Conservation (phyloP, 768 basidiomycete genomes). For the Glaciozyma antarctica region DNA sequence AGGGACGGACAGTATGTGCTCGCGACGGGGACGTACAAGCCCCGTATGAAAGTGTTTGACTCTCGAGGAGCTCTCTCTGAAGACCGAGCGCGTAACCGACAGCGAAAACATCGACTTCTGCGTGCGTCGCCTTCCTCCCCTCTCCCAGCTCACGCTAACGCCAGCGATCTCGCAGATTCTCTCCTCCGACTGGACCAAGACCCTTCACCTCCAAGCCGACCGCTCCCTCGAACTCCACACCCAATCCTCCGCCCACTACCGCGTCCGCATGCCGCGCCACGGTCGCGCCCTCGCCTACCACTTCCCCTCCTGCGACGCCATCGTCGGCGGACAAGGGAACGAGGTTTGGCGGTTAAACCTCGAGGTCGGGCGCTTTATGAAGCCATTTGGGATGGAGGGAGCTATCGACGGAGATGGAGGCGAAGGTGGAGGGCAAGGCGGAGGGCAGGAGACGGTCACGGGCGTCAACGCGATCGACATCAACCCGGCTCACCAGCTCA, state of each 20-base stretch:
- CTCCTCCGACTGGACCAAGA: conserved; percentile 98
- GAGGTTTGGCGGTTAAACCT: conserved; percentile 91
- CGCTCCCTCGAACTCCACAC: conserved; percentile 91
- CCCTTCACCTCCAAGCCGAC: conserved; percentile 91
- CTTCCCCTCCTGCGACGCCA: conserved; percentile 82
- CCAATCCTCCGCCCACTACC: conserved; percentile 83
- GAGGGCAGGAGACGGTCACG: conserved; percentile 48
- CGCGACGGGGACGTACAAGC: conserved; percentile 95
- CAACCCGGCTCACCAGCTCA: conserved; percentile 82
- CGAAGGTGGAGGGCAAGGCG: conserved; percentile 38
- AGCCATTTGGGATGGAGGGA: conserved; percentile 56
- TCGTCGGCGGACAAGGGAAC: conserved; percentile 70
- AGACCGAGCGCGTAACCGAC: conserved; percentile 93
- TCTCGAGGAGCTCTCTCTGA: conserved; percentile 79
- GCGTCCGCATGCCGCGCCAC: conserved; percentile 85
- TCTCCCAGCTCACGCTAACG: neutral
- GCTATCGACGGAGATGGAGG: conserved; percentile 43
- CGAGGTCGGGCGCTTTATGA: conserved; percentile 88
- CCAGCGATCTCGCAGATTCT: conserved; percentile 53
- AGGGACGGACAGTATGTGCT: conserved; percentile 84
- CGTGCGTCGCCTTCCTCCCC: conserved; percentile 50
- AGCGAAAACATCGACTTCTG: conserved; percentile 96
- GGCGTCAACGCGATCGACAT: conserved; percentile 89
- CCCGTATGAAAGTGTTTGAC: conserved; percentile 93
- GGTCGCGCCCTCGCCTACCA: conserved; percentile 89